phyloP scores from a whole-genome alignment of 345 rosid genomes.

The Melaleuca quinquenervia region DNA sequence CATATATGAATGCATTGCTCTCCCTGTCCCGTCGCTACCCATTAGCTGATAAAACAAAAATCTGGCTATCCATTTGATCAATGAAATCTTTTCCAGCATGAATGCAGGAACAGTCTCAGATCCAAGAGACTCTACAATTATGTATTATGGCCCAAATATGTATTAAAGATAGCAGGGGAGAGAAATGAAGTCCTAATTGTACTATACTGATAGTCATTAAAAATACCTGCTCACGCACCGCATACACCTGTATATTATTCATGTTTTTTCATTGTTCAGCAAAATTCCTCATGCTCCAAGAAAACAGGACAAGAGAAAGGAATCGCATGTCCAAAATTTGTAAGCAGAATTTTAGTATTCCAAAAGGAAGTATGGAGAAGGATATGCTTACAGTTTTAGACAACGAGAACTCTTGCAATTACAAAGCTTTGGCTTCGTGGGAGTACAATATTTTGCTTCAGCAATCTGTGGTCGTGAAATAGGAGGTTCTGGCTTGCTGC shows the following conservation, averaged over 20 bases:
- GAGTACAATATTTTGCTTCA: conserved; percentile 49
- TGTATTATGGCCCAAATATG: not conserved
- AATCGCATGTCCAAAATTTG: not conserved
- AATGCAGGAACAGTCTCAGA: not conserved
- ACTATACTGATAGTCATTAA: not conserved
- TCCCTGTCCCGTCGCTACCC: not conserved
- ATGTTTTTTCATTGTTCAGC: not conserved
- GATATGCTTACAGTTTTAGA: conserved; percentile 62
- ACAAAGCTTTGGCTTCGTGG: conserved; percentile 58
- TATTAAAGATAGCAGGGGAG: not conserved
- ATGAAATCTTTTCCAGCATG: not conserved
- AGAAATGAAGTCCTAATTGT: not conserved
- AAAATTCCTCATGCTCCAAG: not conserved
- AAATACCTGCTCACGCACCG: not conserved
- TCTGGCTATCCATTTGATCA: not conserved
- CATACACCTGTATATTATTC: not conserved
- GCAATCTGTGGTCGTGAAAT: conserved; percentile 9
- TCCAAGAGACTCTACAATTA: not conserved
- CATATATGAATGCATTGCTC: not conserved
- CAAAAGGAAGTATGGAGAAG: not conserved
- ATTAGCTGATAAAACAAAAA: not conserved
- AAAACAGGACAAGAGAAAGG: not conserved
- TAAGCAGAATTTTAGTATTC: not conserved
- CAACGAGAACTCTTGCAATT: conserved; percentile 69
- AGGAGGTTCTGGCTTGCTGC: conserved; percentile 43